Conservation (phyloP, 2,329 filamentous ascomycete species). For the Penicillium sp. region DNA sequence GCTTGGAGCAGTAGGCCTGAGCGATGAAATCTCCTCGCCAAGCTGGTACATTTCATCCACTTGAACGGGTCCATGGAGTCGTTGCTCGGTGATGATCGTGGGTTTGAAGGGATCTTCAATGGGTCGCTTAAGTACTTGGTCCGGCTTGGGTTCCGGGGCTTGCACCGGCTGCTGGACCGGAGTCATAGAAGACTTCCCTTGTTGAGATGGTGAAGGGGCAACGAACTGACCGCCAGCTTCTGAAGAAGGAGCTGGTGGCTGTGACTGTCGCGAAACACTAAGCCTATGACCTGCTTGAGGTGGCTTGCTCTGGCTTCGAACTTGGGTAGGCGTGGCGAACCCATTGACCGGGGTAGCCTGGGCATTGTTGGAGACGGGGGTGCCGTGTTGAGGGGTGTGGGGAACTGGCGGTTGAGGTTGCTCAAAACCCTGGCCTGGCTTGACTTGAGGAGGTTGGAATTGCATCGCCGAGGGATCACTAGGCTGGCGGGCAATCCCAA, state of each 20-base stretch:
- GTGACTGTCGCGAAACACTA: constrained; percentile 37
- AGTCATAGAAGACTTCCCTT: constrained; percentile 29
- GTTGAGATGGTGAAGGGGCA: constrained; percentile 31
- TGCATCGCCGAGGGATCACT: constrained; percentile 43
- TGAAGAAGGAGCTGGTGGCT: constrained; percentile 31
- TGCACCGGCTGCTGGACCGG: constrained; percentile 32
- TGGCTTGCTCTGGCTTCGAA: constrained; percentile 36
- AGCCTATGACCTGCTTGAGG: constrained; percentile 31
- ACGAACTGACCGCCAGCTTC: constrained; percentile 32
- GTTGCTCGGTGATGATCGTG: constrained; percentile 50
- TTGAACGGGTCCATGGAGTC: constrained; percentile 71
- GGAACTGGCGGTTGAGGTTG: constrained; percentile 32
- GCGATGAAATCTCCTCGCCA: constrained; percentile 65
- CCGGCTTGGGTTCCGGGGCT: constrained; percentile 31
- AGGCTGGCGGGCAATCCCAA: constrained; percentile 39
- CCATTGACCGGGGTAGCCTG: constrained; percentile 41
- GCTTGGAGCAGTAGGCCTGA: constrained; percentile 73
- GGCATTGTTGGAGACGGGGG: constrained; percentile 32
- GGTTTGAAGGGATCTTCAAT: constrained; percentile 51
- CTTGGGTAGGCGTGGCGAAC: constrained; percentile 40
- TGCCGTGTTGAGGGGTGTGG: constrained; percentile 35
- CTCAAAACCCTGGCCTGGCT: constrained; percentile 53
- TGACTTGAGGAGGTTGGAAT: constrained; percentile 49
- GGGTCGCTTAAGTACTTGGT: constrained; percentile 39
- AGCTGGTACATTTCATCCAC: constrained; percentile 65